These are phyloP conservation scores for Phytopythium delawarense DNA, from an alignment of 352 stramenopile genomes.

Conservation along the genomic window DNA sequence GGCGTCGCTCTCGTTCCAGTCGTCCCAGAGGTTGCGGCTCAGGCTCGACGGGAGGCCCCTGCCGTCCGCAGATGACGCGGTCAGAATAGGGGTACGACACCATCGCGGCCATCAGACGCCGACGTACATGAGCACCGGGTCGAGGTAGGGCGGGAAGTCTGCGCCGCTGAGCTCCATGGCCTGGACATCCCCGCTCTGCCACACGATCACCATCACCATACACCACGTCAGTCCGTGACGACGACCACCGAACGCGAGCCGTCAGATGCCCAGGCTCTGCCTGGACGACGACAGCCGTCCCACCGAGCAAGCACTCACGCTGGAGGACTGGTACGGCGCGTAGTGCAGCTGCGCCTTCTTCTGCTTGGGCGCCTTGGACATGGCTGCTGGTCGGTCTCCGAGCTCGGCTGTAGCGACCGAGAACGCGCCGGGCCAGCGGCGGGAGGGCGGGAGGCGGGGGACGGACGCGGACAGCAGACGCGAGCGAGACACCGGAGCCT, in stretches of 20 bases:
- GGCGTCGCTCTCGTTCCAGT: conserved; percentile 81
- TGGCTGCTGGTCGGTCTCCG: conserved; percentile 23
- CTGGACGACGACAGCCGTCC: too few relatives aligned
- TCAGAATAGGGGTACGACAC: not conserved
- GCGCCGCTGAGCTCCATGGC: conserved; percentile 45
- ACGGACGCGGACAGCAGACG: too few relatives aligned
- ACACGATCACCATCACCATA: not conserved
- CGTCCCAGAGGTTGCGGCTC: conserved; percentile 84
- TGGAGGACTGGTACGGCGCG: conserved; percentile 69
- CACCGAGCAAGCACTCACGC: conserved; percentile 23
- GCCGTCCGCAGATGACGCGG: not conserved
- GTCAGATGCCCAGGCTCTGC: not conserved
- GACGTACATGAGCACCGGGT: conserved; percentile 68
- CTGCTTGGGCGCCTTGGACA: conserved; percentile 79
- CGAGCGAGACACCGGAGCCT: too few relatives aligned
- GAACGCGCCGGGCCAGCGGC: too few relatives aligned
- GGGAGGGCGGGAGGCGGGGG: too few relatives aligned
- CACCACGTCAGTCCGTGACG: not conserved
- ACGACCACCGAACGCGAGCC: not conserved
- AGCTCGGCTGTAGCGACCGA: too few relatives aligned
- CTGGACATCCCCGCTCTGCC: conserved; percentile 19
- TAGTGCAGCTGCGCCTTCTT: conserved; percentile 75
- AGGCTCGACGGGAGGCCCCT: conserved; percentile 78
- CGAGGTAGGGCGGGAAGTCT: conserved; percentile 53
- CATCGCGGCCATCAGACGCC: not conserved